Evolutionary conservation across 495 filamentous ascomycete species (phyloP).

Genomic region (Trichoderma virens): DNA sequence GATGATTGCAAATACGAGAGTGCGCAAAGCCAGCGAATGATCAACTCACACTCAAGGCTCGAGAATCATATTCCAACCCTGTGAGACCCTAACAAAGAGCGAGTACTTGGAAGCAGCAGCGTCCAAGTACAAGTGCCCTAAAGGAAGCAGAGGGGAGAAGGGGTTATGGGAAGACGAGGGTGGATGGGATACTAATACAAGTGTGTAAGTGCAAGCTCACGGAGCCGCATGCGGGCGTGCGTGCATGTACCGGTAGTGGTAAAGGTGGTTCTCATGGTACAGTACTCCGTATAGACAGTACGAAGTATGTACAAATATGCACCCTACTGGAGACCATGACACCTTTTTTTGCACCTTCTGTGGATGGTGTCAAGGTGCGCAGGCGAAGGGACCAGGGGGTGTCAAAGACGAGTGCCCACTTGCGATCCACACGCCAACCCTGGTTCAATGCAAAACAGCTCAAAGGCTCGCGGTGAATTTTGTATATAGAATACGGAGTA

Average conservation of each 20-base stretch:
- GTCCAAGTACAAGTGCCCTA: background rate
- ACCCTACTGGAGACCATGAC: background rate
- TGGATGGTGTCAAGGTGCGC: constrained; percentile 1
- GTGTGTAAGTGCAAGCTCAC: background rate
- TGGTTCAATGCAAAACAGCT: constrained; percentile 9
- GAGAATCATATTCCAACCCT: constrained; percentile 6
- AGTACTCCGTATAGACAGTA: background rate
- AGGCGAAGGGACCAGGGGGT: constrained; percentile 3
- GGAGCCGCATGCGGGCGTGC: constrained; percentile 1
- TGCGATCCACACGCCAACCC: background rate
- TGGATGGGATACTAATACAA: constrained; percentile 6
- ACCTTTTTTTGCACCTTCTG: background rate
- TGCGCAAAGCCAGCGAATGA: background rate
- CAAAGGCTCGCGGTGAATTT: background rate
- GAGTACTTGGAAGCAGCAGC: constrained; percentile 3
- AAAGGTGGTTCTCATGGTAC: background rate
- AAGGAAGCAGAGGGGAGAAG: background rate
- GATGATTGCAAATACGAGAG: background rate
- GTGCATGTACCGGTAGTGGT: background rate
- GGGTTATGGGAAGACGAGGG: background rate
- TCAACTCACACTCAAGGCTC: constrained; percentile 1
- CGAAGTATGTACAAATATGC: background rate
- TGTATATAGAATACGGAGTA: background rate
- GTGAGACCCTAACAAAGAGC: background rate
- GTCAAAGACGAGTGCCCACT: background rate